These are phyloP conservation scores for Stemphylium lycopersici DNA, from an alignment of 2,329 filamentous ascomycete genomes.

Conservation along the genomic window DNA sequence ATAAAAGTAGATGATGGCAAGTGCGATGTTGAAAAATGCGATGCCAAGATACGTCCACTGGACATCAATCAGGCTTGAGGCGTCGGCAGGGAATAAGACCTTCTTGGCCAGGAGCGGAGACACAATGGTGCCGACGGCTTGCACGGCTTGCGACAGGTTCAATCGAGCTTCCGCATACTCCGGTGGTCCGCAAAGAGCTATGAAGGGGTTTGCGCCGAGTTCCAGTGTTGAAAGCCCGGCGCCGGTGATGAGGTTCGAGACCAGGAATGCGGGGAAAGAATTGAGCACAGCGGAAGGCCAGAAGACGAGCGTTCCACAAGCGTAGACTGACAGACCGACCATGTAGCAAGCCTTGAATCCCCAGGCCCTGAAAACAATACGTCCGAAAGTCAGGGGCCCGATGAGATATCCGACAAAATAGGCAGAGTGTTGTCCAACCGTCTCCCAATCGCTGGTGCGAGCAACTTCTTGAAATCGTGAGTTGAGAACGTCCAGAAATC, in stretches of 20 bases:
- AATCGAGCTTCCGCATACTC: slow-evolving; percentile 66
- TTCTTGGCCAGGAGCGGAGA: slow-evolving; percentile 65
- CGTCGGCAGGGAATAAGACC: slow-evolving; percentile 61
- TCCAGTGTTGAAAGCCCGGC: slow-evolving; percentile 66
- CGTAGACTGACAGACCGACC: slow-evolving; percentile 65
- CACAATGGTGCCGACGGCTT: slow-evolving; percentile 65
- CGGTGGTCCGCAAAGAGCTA: slow-evolving; percentile 65
- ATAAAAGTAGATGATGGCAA: slow-evolving; percentile 67
- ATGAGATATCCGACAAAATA: slow-evolving; percentile 77
- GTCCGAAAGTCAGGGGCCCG: slow-evolving; percentile 71
- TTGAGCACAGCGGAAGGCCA: slow-evolving; percentile 69
- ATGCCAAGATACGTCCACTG: slow-evolving; percentile 71
- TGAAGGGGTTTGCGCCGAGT: slow-evolving; percentile 67
- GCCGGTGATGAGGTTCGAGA: slow-evolving; percentile 69
- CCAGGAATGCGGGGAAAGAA: slow-evolving; percentile 64
- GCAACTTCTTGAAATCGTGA: slow-evolving; percentile 69
- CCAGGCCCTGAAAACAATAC: slow-evolving; percentile 61
- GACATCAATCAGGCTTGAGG: slow-evolving; percentile 62
- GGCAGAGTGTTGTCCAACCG: slow-evolving; percentile 69
- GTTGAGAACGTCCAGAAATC: slow-evolving; percentile 82
- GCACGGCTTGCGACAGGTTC: slow-evolving; percentile 66
- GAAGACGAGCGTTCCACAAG: slow-evolving; percentile 66
- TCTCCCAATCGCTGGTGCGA: slow-evolving; percentile 66
- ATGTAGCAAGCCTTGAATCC: slow-evolving; percentile 69
- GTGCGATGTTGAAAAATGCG: slow-evolving; percentile 63